Percentiles rank a stretch among this genome's conserved stretches.
phyloP scores from a whole-genome alignment of 352 stramenopile genomes.

The Achlya hypogyna region DNA sequence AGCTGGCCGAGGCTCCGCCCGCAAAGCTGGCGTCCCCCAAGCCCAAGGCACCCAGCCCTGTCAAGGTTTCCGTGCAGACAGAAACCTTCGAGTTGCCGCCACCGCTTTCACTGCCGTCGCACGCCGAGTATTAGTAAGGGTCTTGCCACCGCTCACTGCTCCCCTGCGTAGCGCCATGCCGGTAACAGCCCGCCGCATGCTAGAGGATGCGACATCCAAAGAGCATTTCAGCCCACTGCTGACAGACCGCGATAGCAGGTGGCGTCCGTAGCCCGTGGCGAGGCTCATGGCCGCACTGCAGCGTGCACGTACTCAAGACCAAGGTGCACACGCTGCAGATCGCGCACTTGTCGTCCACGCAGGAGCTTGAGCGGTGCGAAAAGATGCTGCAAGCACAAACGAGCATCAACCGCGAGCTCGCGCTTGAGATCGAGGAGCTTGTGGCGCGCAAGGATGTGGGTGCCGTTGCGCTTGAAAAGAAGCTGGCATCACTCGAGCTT shows the following conservation, averaged over 20 bases:
- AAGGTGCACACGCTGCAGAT: conserved; percentile 84
- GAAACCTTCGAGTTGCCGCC: background rate
- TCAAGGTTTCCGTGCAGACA: background rate
- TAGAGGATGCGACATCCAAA: background rate
- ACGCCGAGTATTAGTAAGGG: background rate
- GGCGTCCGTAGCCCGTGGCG: background rate
- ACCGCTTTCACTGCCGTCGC: background rate
- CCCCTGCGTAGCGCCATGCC: background rate
- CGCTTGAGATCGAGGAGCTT: conserved; percentile 85
- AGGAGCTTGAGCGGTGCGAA: conserved; percentile 88
- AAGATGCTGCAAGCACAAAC: conserved; percentile 92
- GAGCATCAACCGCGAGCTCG: conserved; percentile 90
- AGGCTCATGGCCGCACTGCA: background rate
- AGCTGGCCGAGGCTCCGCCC: background rate
- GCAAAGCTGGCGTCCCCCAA: background rate
- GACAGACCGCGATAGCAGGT: background rate
- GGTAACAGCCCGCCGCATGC: background rate
- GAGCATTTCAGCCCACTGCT: background rate
- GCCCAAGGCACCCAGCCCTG: background rate
- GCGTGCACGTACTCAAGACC: conserved; percentile 21
- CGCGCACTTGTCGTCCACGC: conserved; percentile 80
- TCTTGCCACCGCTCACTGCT: background rate
- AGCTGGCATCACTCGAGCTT: conserved; percentile 80
- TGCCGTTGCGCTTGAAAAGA: conserved; percentile 60
- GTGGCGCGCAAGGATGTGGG: conserved; percentile 60